These are phyloP conservation scores for Tetraselmis striata DNA, from an alignment of 139 green algal genomes.

Conservation along the genomic window DNA sequence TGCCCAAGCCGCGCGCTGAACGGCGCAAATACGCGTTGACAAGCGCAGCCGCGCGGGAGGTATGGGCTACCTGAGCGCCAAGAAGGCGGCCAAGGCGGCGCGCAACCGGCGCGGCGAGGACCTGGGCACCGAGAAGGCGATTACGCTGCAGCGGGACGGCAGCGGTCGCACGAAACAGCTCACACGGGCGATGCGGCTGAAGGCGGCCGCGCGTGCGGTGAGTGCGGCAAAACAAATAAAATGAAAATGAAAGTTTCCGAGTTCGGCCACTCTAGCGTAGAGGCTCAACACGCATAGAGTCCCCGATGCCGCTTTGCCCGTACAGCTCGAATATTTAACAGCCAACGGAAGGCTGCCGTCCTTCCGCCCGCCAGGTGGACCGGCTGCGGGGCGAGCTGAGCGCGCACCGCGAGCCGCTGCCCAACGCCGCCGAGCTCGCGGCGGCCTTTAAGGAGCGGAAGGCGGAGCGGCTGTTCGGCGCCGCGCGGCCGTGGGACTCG, in stretches of 20 bases:
- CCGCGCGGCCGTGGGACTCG: background rate
- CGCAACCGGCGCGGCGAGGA: background rate
- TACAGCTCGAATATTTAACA: too few species aligned
- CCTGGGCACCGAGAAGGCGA: background rate
- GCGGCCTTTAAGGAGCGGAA: background rate
- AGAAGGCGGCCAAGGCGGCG: background rate
- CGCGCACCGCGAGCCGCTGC: background rate
- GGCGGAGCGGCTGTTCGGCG: background rate
- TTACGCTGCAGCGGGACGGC: background rate
- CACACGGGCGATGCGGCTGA: background rate
- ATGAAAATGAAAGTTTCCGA: too few species aligned
- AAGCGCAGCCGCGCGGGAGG: background rate
- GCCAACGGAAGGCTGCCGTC: too few species aligned
- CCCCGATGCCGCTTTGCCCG: too few species aligned
- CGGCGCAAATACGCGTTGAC: background rate
- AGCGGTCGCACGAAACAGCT: background rate
- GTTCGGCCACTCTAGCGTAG: too few species aligned
- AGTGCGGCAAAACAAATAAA: too few species aligned
- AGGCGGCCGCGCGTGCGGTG: background rate
- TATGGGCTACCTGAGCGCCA: background rate
- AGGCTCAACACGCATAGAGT: too few species aligned
- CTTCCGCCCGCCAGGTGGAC: too few species aligned
- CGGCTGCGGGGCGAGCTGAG: background rate
- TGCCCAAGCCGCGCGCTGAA: background rate
- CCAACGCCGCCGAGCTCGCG: background rate